Conservation (phyloP, 768 basidiomycete genomes). For the Pisolithus orientalis region DNA sequence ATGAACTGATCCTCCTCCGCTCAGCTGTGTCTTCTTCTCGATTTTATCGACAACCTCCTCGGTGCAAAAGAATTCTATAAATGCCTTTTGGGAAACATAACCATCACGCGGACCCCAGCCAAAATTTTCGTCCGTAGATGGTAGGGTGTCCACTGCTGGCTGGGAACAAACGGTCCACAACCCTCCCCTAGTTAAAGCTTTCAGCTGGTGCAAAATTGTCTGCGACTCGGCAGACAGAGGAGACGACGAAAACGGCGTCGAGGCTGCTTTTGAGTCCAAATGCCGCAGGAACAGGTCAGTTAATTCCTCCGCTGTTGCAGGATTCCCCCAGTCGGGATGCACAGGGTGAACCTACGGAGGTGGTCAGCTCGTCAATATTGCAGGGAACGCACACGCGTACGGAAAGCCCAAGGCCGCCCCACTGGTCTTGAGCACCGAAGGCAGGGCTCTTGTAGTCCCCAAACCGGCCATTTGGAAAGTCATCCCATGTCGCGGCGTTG, state of each 20-base stretch:
- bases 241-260: conserved; percentile 84
- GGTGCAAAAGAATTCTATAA: conserved; percentile 93
- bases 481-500: conserved; percentile 80
- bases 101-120: conserved; percentile 94
- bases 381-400: conserved; percentile 25
- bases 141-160: conserved; percentile 80
- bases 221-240: conserved; percentile 79
- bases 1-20: conserved; percentile 64
- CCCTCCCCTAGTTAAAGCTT: conserved; percentile 66
- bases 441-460: conserved; percentile 98
- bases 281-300: conserved; percentile 76
- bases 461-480: conserved; percentile 98
- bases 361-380: background rate
- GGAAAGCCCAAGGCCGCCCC: conserved; percentile 63
- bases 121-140: conserved; percentile 68
- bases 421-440: conserved; percentile 74
- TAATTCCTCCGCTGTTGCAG: conserved; percentile 54
- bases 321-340: conserved; percentile 71
- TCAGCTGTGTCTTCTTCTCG: conserved; percentile 47
- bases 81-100: conserved; percentile 96
- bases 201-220: conserved; percentile 72
- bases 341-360: conserved; percentile 50
- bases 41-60: conserved; percentile 50
- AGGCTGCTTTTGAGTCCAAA: conserved; percentile 62
- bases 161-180: conserved; percentile 99